A percentile compares a stretch with the other conserved stretches of the same genome.
phyloP scores from a whole-genome alignment of 2,329 filamentous ascomycete genomes.

The Ceratocystis diversiconidia region DNA sequence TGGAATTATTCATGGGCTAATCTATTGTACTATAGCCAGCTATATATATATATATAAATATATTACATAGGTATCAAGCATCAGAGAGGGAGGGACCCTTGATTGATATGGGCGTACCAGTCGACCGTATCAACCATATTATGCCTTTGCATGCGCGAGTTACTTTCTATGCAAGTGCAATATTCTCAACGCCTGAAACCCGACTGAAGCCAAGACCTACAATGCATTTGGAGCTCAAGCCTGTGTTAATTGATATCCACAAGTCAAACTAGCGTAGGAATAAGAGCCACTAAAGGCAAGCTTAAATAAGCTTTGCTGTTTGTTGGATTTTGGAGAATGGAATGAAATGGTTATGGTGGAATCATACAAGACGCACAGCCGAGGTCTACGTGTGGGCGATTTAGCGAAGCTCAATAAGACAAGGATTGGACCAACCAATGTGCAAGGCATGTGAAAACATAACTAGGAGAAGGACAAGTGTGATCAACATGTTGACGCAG shows the following conservation, averaged over 20 bases:
- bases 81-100: neutral
- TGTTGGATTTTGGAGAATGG: neutral
- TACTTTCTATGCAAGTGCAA: no score
- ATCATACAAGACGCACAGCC: constrained; percentile 3
- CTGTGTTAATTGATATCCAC: no score
- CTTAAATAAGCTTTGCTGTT: neutral
- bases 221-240: neutral
- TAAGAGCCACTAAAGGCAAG: neutral
- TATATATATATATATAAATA: neutral
- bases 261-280: neutral
- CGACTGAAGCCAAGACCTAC: neutral
- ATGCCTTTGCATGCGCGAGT: no score
- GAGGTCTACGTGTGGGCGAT: neutral
- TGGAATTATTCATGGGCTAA: neutral
- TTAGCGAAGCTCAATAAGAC: neutral
- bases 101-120: neutral
- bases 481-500: neutral
- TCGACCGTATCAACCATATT: neutral
- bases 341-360: neutral
- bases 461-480: neutral
- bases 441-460: neutral
- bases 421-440: neutral
- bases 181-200: neutral
- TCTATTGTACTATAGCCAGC: neutral
- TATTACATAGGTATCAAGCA: neutral